phyloP scores from a whole-genome alignment of 2,329 filamentous ascomycete genomes.

The Colletotrichum sp. region DNA sequence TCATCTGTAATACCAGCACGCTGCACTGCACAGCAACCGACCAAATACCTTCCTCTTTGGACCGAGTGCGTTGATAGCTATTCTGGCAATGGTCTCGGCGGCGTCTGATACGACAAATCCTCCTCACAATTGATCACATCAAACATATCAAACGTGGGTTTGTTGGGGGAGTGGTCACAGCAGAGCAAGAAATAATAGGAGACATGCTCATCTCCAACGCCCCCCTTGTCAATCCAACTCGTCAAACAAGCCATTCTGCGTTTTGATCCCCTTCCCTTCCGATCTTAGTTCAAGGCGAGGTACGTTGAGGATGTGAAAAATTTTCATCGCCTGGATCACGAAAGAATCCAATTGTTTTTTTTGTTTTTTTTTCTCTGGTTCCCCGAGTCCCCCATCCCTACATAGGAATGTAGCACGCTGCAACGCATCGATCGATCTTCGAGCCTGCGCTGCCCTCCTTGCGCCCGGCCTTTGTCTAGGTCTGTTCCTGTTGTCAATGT shows the following conservation, averaged over 20 bases:
- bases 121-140: background rate
- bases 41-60: background rate
- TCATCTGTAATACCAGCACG: background rate
- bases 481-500: conserved; percentile 2
- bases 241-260: conserved; percentile 10
- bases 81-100: background rate
- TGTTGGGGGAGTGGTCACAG: background rate
- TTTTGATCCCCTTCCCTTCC: conserved; percentile 3
- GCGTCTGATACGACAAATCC: background rate
- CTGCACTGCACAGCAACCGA: background rate
- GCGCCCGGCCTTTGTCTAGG: background rate
- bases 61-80: background rate
- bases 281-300: background rate
- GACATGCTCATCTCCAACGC: background rate
- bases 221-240: background rate
- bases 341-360: background rate
- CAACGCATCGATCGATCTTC: conserved; percentile 9
- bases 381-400: background rate
- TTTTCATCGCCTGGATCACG: background rate
- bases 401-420: background rate
- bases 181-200: background rate
- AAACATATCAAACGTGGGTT: background rate
- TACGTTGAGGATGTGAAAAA: background rate
- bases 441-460: background rate
- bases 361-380: background rate